Conservation (phyloP, 2,329 filamentous ascomycete species). For the Sporothrix protearum region DNA sequence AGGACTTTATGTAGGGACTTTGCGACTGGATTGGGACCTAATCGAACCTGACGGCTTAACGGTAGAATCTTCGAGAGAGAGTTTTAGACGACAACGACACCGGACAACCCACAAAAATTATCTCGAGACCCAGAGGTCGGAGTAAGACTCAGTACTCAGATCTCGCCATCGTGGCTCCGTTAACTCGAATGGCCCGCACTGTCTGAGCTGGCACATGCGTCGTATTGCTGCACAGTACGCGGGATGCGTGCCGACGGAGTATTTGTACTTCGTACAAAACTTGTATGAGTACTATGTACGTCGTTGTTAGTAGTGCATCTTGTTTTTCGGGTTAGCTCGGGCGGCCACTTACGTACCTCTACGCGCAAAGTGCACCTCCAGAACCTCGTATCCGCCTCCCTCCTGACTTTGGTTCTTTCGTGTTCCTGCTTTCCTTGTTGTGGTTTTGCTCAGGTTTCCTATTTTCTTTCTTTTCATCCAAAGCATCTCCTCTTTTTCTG, state of each 20-base stretch:
- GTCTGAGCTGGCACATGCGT: slow-evolving; percentile 5
- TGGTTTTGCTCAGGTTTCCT: neutral
- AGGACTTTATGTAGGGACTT: neutral
- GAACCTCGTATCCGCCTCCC: slow-evolving; percentile 22
- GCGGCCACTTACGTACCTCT: slow-evolving; percentile 17
- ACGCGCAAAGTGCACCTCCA: slow-evolving; percentile 6
- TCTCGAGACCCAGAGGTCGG: neutral
- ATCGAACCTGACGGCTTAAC: neutral
- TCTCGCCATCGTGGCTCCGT: slow-evolving; percentile 1
- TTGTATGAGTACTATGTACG: no score
- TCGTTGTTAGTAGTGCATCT: neutral
- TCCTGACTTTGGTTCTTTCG: slow-evolving; percentile 13
- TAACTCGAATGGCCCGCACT: neutral
- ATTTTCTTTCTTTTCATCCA: neutral
- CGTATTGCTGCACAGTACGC: slow-evolving; percentile 8
- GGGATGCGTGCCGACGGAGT: neutral
- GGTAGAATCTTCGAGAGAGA: neutral
- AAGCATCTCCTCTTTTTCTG: neutral
- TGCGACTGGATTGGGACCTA: neutral
- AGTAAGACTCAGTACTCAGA: neutral
- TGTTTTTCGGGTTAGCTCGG: slow-evolving; percentile 17
- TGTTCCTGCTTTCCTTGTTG: neutral
- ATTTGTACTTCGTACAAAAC: no score
- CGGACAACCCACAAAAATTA: neutral
- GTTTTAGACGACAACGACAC: neutral